Percentiles rank a stretch among this genome's conserved stretches.
These are phyloP conservation scores for Dipodascus albidus DNA, from an alignment of 805 yeast genomes.

Conservation along the genomic window DNA sequence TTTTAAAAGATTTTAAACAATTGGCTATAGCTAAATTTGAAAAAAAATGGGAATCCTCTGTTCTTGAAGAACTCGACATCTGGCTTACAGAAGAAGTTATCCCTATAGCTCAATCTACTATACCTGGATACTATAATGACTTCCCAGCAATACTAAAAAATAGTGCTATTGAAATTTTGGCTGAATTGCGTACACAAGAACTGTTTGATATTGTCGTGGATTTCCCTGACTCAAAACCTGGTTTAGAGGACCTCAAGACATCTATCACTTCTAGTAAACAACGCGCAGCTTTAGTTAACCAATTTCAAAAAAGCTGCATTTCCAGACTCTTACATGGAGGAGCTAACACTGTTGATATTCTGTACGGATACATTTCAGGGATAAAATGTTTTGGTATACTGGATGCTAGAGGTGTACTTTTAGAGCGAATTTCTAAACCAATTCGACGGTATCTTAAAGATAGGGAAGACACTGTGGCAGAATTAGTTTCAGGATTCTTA, in stretches of 20 bases:
- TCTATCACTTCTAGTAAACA: slow-evolving; percentile 40
- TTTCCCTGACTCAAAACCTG: slow-evolving; percentile 41
- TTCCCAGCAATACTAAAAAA: slow-evolving; percentile 17
- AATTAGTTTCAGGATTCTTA: slow-evolving; percentile 62
- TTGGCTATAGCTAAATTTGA: slow-evolving; percentile 9
- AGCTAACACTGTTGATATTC: slow-evolving; percentile 60
- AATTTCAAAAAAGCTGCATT: slow-evolving; percentile 36
- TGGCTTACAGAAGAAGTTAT: slow-evolving; percentile 10
- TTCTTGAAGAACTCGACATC: slow-evolving; percentile 4
- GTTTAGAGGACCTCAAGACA: slow-evolving; percentile 45
- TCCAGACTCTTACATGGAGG: slow-evolving; percentile 62
- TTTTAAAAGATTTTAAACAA: slow-evolving; percentile 11
- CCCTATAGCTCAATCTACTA: slow-evolving; percentile 5
- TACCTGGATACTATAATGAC: slow-evolving; percentile 10
- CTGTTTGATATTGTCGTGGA: slow-evolving; percentile 44
- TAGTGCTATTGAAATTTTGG: slow-evolving; percentile 11
- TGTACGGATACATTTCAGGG: slow-evolving; percentile 57
- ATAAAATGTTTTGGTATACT: slow-evolving; percentile 59
- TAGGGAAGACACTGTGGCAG: slow-evolving; percentile 60
- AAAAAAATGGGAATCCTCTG: slow-evolving; percentile 8
- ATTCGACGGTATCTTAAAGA: slow-evolving; percentile 60
- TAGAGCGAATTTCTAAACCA: slow-evolving; percentile 69
- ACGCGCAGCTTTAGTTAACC: slow-evolving; percentile 38
- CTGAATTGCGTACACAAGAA: slow-evolving; percentile 41
- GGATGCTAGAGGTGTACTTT: slow-evolving; percentile 80